Evolutionary conservation across 768 basidiomycete genomes (phyloP).

Genomic region (Pleurotus eryngii): DNA sequence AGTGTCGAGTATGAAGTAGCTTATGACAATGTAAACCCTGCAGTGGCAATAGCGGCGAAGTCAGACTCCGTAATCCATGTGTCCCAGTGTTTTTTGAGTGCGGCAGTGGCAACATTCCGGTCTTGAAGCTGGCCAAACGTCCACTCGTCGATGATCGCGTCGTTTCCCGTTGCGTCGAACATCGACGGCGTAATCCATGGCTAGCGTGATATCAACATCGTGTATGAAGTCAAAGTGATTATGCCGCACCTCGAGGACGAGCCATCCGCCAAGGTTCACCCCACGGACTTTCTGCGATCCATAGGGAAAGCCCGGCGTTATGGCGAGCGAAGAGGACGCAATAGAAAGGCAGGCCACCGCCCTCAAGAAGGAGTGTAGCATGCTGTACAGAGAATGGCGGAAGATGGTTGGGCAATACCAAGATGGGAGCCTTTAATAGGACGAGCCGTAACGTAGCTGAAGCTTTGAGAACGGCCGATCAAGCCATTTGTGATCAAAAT

Average conservation of each 20-base stretch:
- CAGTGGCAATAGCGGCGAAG: constrained; percentile 69
- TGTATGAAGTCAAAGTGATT: no score
- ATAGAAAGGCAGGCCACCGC: constrained; percentile 12
- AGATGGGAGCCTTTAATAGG: neutral
- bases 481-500: no score
- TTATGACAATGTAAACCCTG: constrained; percentile 45
- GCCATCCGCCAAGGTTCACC: constrained; percentile 73
- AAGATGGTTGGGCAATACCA: neutral
- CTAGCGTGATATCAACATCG: constrained; percentile 22
- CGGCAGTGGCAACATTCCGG: constrained; percentile 41
- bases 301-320: constrained; percentile 65
- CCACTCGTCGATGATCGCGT: constrained; percentile 69
- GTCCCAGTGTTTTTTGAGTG: constrained; percentile 69
- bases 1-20: no score
- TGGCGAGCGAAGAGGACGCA: constrained; percentile 24
- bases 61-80: constrained; percentile 84
- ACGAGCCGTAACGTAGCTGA: neutral
- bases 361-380: neutral
- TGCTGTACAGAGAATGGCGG: neutral
- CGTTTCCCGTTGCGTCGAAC: constrained; percentile 64
- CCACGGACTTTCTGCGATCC: constrained; percentile 74
- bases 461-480: neutral
- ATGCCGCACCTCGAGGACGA: constrained; percentile 40
- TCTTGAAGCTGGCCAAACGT: constrained; percentile 70
- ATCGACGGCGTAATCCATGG: constrained; percentile 80